Conservation (phyloP, 176 grass and related monocot species). For the Oryza rufipogon region DNA sequence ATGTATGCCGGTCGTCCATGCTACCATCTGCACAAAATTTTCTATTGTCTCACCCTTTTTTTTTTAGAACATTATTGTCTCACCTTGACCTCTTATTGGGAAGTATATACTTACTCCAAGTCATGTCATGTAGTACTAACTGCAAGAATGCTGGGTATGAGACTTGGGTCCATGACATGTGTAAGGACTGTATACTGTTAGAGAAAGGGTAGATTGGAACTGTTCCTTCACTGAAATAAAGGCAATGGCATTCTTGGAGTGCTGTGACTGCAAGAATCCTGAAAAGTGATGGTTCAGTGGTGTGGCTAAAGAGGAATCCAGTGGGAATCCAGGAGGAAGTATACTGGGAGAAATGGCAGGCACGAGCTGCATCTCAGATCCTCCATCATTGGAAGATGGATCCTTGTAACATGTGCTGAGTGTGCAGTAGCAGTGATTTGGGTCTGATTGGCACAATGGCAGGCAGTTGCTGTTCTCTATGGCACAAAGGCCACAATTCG, state of each 20-base stretch:
- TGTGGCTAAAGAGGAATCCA: slow-evolving; percentile 46
- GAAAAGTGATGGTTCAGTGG: slow-evolving; percentile 45
- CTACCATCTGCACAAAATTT: slow-evolving; percentile 2
- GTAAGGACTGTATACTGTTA: slow-evolving; percentile 41
- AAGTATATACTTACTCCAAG: slow-evolving; percentile 10
- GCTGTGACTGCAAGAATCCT: slow-evolving; percentile 49
- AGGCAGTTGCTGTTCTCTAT: slow-evolving; percentile 47
- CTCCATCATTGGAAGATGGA: slow-evolving; percentile 56
- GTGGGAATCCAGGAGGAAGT: slow-evolving; percentile 49
- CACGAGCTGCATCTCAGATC: slow-evolving; percentile 34
- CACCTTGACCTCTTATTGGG: slow-evolving; percentile 24
- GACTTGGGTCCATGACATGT: slow-evolving; percentile 25
- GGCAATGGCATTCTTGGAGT: slow-evolving; percentile 33
- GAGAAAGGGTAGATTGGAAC: slow-evolving; percentile 21
- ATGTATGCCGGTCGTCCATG: slow-evolving; percentile 18
- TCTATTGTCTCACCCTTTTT: slow-evolving; percentile 14
- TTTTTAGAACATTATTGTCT: not conserved
- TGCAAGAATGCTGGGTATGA: slow-evolving; percentile 3
- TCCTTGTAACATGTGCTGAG: slow-evolving; percentile 52
- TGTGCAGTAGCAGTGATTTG: slow-evolving; percentile 45
- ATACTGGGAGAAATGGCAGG: slow-evolving; percentile 50
- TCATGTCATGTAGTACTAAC: not conserved
- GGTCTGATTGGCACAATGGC: slow-evolving; percentile 47
- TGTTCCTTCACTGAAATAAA: slow-evolving; percentile 45
- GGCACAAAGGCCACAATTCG: slow-evolving; percentile 44